Evolutionary conservation across 2,329 filamentous ascomycete genomes (phyloP).

Genomic region (Teratosphaeria destructans): DNA sequence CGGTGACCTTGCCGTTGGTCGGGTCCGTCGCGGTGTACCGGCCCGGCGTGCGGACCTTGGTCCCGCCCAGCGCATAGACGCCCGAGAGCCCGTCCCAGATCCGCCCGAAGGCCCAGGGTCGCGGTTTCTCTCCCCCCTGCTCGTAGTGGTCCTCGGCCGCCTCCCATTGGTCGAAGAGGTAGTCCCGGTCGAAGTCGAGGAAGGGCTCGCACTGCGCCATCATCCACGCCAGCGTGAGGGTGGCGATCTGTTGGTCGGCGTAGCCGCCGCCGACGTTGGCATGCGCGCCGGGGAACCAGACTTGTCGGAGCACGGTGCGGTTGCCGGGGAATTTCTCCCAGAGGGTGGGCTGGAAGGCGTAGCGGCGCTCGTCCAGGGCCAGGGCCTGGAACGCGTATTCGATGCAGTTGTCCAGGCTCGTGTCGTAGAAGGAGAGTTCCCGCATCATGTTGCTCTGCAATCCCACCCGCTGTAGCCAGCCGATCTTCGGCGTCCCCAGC

Average conservation of each 20-base stretch:
- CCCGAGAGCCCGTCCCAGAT: constrained; percentile 38
- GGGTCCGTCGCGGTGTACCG: constrained; percentile 38
- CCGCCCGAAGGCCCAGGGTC: constrained; percentile 41
- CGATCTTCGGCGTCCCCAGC: constrained; percentile 38
- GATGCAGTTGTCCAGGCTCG: constrained; percentile 30
- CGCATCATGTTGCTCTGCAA: constrained; percentile 24
- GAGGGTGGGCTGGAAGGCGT: constrained; percentile 30
- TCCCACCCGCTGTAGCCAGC: constrained; percentile 26
- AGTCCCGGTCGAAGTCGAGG: constrained; percentile 38
- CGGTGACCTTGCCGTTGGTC: constrained; percentile 30
- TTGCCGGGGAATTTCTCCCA: constrained; percentile 35
- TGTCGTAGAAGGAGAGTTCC: constrained; percentile 40
- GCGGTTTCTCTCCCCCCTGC: constrained; percentile 27
- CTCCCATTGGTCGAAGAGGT: constrained; percentile 38
- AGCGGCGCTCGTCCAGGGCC: constrained; percentile 33
- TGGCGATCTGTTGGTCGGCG: constrained; percentile 37
- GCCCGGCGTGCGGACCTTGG: constrained; percentile 36
- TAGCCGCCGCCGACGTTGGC: constrained; percentile 37
- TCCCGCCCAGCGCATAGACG: constrained; percentile 38
- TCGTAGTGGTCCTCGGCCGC: constrained; percentile 36
- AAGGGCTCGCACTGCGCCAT: constrained; percentile 41
- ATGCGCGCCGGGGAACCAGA: constrained; percentile 41
- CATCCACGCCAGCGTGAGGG: constrained; percentile 49
- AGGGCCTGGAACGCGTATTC: constrained; percentile 37
- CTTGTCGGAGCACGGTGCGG: constrained; percentile 35